Base-by-base conservation (phyloP, 2,329 filamentous ascomycete genomes). In the Botrytis cinerea region DNA sequence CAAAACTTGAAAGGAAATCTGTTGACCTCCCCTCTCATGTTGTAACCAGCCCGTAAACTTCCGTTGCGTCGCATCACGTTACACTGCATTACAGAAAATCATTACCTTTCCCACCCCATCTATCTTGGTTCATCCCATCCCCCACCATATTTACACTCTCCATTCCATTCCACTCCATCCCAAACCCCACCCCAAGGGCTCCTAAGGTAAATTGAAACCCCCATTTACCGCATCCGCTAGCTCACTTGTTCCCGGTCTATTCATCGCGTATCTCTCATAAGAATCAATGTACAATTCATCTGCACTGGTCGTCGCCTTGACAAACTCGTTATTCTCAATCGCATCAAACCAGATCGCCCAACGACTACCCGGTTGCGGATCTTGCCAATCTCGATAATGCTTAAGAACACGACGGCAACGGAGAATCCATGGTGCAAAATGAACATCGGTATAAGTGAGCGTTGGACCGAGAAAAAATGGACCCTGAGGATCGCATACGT, bases 231-330 rank as follows among this genome's bases (percentile, higher is more conserved):
- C 88, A 80, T 88, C 86, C 14, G 88, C 88, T 70, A 90, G 79
- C 77, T 87, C 83, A 71, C 85, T 87, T 4, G 88, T 90, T 74
- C 88, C 85, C 12, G 88, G 87, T 38, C 88, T 84, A 77, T 91
- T 90, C 80, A 90, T 78, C 43, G 88, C 89, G 84, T 92, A 92
- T 81, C 90, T 82, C 82, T 92, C 88, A 83, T 92, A 92, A 75
- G 88, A 91, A 78, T 92, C 90, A 73, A 91, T 80, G 79, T 93
- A 93, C 72, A 92, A 82, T 63, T 89, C 86, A 75, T 82, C 81
- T 35, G 78, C 74, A 73, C 81, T 83, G 10, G 81, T 83, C 1
- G 83, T 84, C 67, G 79, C 81, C 73, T 79, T 80, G 46, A 84
- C 79, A 63, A 81, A 80, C 72, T 81, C 81, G 62, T 82, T 80